Percentiles rank a stretch among this genome's conserved stretches.
Evolutionary conservation across 768 basidiomycete species (phyloP).

Genomic region (Pulveroboletus sp.): DNA sequence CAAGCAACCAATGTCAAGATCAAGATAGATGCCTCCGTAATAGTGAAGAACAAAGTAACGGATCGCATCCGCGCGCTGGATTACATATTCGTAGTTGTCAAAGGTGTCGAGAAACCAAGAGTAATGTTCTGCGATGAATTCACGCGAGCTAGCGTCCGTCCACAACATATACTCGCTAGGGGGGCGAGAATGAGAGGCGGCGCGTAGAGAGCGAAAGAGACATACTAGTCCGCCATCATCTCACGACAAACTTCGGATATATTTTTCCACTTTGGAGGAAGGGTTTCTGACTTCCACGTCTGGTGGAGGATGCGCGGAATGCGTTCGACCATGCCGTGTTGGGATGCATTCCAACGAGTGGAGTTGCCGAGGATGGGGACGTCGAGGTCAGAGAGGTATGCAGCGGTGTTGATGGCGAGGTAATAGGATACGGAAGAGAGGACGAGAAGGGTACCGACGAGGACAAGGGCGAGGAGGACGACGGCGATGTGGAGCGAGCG

Average conservation of each 20-base stretch:
- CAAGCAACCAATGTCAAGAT: slow-evolving; percentile 93
- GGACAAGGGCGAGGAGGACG: slow-evolving; percentile 66
- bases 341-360: slow-evolving; percentile 62
- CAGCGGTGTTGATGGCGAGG: slow-evolving; percentile 73
- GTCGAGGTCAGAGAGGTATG: slow-evolving; percentile 79
- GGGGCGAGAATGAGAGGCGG: slow-evolving; percentile 13
- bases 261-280: slow-evolving; percentile 78
- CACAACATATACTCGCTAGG: slow-evolving; percentile 92
- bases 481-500: slow-evolving; percentile 47
- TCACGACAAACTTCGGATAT: slow-evolving; percentile 83
- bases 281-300: slow-evolving; percentile 92
- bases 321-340: slow-evolving; percentile 62
- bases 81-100: slow-evolving; percentile 86
- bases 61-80: slow-evolving; percentile 95
- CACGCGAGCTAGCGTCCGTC: slow-evolving; percentile 89
- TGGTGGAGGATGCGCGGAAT: slow-evolving; percentile 95
- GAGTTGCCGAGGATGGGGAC: slow-evolving; percentile 56
- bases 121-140: slow-evolving; percentile 87
- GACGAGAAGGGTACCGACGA: slow-evolving; percentile 86
- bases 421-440: slow-evolving; percentile 91
- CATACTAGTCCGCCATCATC: slow-evolving; percentile 96
- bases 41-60: slow-evolving; percentile 97
- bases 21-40: slow-evolving; percentile 94
- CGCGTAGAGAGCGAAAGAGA: slow-evolving; percentile 20
- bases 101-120: slow-evolving; percentile 93